Evolutionary conservation across 441 rosid species (phyloP).

Genomic region (Biscutella auriculata): DNA sequence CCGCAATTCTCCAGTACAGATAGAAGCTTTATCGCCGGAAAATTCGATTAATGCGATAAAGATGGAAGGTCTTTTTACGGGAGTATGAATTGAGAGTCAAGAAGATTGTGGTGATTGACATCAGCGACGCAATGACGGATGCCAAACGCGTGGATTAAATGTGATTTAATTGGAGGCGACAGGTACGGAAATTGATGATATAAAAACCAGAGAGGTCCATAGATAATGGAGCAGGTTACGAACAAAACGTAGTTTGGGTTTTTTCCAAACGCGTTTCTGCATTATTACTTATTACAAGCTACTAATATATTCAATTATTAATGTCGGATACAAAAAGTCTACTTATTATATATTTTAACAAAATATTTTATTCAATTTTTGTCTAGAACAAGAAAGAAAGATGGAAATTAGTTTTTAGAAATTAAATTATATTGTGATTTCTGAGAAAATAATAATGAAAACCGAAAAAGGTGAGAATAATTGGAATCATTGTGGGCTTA

Average conservation of each 20-base stretch:
- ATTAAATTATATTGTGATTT: too few relatives aligned
- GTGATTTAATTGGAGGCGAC: slow-evolving; percentile 17
- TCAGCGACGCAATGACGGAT: slow-evolving; percentile 14
- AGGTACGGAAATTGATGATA: slow-evolving; percentile 21
- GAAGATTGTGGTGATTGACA: slow-evolving; percentile 14
- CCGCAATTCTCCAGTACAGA: slow-evolving; percentile 19
- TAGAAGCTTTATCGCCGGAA: background rate
- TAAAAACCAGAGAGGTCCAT: slow-evolving; percentile 7
- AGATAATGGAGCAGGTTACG: slow-evolving; percentile 26
- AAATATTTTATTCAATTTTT: too few relatives aligned
- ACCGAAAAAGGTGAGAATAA: background rate
- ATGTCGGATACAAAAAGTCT: too few relatives aligned
- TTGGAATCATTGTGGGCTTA: slow-evolving; percentile 9
- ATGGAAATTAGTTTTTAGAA: too few relatives aligned
- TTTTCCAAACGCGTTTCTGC: slow-evolving; percentile 14
- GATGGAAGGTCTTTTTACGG: background rate
- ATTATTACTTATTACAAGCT: background rate
- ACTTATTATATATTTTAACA: too few relatives aligned
- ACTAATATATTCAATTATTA: background rate
- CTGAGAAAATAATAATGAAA: background rate
- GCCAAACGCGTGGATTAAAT: slow-evolving; percentile 22
- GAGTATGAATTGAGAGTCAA: background rate
- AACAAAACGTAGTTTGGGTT: slow-evolving; percentile 1
- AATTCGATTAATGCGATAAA: background rate
- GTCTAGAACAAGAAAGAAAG: too few relatives aligned